phyloP scores from a whole-genome alignment of 805 yeast genomes.

The Kodamaea jinghongensis region DNA sequence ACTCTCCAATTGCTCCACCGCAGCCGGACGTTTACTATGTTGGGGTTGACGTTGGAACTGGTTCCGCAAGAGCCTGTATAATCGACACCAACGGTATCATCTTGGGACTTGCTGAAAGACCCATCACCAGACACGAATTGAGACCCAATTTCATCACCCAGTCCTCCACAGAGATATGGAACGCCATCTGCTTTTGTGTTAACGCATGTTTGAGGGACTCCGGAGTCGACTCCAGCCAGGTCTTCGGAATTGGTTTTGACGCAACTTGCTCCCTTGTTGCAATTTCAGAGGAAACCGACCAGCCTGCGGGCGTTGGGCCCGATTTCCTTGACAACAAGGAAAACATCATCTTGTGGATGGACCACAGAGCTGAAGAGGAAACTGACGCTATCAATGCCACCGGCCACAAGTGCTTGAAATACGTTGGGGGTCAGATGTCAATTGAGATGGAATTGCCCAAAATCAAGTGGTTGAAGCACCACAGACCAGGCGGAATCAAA shows the following conservation, averaged over 20 bases:
- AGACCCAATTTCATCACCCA: conserved; percentile 78
- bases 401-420: conserved; percentile 73
- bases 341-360: conserved; percentile 96
- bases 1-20: conserved; percentile 28
- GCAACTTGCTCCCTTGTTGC: conserved; percentile 96
- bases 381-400: conserved; percentile 80
- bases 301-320: conserved; percentile 90
- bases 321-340: conserved; percentile 70
- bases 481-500: conserved; percentile 60
- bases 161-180: conserved; percentile 89
- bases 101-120: conserved; percentile 72
- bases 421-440: conserved; percentile 97
- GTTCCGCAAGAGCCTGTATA: conserved; percentile 92
- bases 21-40: conserved; percentile 55
- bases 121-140: conserved; percentile 73
- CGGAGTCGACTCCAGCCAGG: conserved; percentile 61
- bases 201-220: conserved; percentile 71
- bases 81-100: conserved; percentile 83
- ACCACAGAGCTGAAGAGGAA: conserved; percentile 86
- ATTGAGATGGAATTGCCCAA: conserved; percentile 98
- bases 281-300: conserved; percentile 58
- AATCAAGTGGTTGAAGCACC: conserved; percentile 90
- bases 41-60: conserved; percentile 97
- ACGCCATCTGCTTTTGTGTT: conserved; percentile 78
- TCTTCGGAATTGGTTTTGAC: conserved; percentile 91